These are phyloP conservation scores for Harrya chromipes DNA, from an alignment of 768 basidiomycete genomes.

Conservation along the genomic window DNA sequence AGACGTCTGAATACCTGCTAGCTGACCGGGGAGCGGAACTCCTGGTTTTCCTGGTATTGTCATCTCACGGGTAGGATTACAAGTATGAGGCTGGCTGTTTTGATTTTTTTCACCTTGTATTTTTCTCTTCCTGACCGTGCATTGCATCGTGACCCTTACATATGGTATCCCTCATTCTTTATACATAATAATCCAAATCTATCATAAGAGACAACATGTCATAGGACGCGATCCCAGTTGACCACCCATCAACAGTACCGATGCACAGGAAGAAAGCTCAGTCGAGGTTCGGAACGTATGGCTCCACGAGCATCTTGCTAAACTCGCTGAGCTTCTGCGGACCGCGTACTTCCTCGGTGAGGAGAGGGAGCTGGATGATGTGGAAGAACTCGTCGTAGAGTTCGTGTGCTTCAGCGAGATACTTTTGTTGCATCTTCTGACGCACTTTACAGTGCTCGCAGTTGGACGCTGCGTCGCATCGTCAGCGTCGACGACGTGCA, in stretches of 20 bases:
- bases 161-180: too few species aligned
- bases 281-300: slow-evolving; percentile 54
- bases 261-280: slow-evolving; percentile 1
- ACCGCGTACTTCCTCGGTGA: slow-evolving; percentile 96
- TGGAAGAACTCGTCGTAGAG: slow-evolving; percentile 99
- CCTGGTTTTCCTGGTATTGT: too few species aligned
- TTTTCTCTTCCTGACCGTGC: too few species aligned
- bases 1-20: too few species aligned
- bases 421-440: slow-evolving; percentile 98
- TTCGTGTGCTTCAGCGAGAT: slow-evolving; percentile 93
- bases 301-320: slow-evolving; percentile 85
- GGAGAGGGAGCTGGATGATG: slow-evolving; percentile 86
- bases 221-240: neutral
- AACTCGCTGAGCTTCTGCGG: slow-evolving; percentile 92
- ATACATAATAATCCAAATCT: too few species aligned
- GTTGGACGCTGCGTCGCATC: slow-evolving; percentile 60
- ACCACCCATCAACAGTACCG: neutral
- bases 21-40: too few species aligned
- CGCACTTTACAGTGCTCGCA: slow-evolving; percentile 96
- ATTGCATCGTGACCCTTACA: too few species aligned
- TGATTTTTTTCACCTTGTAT: too few species aligned
- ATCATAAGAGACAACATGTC: too few species aligned
- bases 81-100: too few species aligned
- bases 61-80: too few species aligned
- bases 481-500: neutral